Evolutionary conservation across 2,329 filamentous ascomycete genomes (phyloP).

Genomic region (Aspergillus sojae): DNA sequence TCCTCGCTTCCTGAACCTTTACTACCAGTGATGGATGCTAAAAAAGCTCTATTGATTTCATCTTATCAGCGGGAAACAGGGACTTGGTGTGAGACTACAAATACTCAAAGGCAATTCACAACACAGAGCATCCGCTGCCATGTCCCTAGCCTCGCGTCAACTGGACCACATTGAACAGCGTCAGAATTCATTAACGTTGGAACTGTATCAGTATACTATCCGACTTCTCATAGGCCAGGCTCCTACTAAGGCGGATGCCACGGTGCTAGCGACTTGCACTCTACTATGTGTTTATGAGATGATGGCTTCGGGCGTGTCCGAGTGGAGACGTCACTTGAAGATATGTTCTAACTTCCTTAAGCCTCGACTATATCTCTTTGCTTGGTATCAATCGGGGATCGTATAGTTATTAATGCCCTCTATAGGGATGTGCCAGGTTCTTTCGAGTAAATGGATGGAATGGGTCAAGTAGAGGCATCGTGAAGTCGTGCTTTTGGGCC

Average conservation of each 20-base stretch:
- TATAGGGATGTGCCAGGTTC: too few species aligned
- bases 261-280: not conserved
- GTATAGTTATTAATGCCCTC: too few species aligned
- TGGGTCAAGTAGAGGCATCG: too few species aligned
- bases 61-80: slow-evolving; percentile 14
- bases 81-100: slow-evolving; percentile 21
- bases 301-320: not conserved
- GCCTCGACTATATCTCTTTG: too few species aligned
- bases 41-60: slow-evolving; percentile 14
- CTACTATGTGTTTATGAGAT: not conserved
- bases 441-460: too few species aligned
- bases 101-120: slow-evolving; percentile 19
- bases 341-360: too few species aligned
- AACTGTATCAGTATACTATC: not conserved
- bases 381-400: too few species aligned
- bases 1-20: not conserved
- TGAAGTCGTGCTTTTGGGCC: too few species aligned
- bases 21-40: not conserved
- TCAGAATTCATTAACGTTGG: not conserved
- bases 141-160: slow-evolving; percentile 19
- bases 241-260: not conserved
- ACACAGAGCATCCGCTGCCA: slow-evolving; percentile 12
- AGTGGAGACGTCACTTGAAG: not conserved
- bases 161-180: slow-evolving; percentile 4
- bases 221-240: not conserved